Base-by-base conservation (phyloP, 1,284 basidiomycete species). In the Ustilago crameri region DNA sequence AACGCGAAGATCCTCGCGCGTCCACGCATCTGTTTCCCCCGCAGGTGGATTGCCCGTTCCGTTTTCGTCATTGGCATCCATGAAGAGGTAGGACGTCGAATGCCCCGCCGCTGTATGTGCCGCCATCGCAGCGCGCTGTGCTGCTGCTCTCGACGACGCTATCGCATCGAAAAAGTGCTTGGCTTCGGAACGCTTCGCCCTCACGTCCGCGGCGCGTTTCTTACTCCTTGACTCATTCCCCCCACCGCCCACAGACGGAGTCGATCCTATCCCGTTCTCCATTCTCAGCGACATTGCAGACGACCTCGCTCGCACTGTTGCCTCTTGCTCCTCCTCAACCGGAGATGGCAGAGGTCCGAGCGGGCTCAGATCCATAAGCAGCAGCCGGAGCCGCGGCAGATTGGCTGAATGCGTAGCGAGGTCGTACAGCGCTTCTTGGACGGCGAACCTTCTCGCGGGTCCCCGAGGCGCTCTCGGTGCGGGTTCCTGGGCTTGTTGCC, bases 361-460 rank as follows among this genome's bases (percentile, higher is more conserved):
- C 15, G 67, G 52, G 35, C 53, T 63, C 18, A 70, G 49, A 42
- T 70, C 67, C 14, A 70, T 53, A 46, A 65, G 20, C 30, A 70
- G 18, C 23, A 65, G 41, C 41, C 58, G 32, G 27, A 70, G 42
- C 23, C 51, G 34, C 4, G 57, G 46, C 26, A 70, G 47, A n/a
- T 52, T 46, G n/a, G 51, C 45, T n/a, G 61, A 60, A 30, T 60
- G 56, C 1, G 37, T 32, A 2, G 57, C 61, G 0, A 70, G 54
- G 23, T 64, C 57, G 43, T 70, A 65, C 12, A 70, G 43, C 14
- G 67, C 67, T 42, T 70, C 61, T 23, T 70, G 67, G 2, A 63
- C 67, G 0, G 67, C 67, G 14, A 70, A 70, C 9, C 67, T 32
- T 42, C 67, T 55, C 23, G 61, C 60, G 24, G 67, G 67, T 0